A percentile compares a stretch with the other conserved stretches of the same genome.
These are phyloP conservation scores for Colletotrichum sublineola DNA, from an alignment of 2,329 filamentous ascomycete genomes.

Conservation along the genomic window DNA sequence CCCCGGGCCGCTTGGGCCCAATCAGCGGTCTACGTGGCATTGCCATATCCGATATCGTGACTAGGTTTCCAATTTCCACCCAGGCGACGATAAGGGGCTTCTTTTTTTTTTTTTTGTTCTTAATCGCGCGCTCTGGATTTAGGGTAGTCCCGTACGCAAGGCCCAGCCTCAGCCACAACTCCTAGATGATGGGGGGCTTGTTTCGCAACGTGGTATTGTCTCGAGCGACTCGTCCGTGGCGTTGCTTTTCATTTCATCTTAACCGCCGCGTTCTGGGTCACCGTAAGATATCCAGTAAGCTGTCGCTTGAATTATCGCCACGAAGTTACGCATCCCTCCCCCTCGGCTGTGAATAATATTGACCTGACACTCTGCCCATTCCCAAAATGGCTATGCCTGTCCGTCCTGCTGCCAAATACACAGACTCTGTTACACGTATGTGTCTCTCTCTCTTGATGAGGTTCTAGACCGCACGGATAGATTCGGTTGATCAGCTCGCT, in stretches of 20 bases:
- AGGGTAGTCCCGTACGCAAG: neutral
- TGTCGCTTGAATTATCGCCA: neutral
- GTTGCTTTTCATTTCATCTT: conserved; percentile 16
- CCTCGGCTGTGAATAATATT: neutral
- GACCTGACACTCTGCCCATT: neutral
- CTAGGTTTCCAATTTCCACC: conserved; percentile 27
- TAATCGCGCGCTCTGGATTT: conserved; percentile 9
- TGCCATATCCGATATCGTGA: conserved; percentile 18
- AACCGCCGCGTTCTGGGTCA: conserved; percentile 24
- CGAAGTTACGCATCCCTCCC: neutral
- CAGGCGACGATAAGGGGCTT: conserved; percentile 10
- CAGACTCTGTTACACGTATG: neutral
- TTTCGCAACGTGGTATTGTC: conserved; percentile 13
- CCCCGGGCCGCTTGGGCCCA: neutral
- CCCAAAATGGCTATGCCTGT: neutral
- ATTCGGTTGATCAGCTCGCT: neutral
- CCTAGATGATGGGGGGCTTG: neutral
- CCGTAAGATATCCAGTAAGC: neutral
- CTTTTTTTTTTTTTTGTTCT: neutral
- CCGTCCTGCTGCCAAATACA: neutral
- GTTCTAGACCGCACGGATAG: neutral
- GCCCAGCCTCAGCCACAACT: neutral
- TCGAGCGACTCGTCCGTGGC: conserved; percentile 34
- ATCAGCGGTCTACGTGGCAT: neutral
- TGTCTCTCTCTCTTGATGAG: neutral